These are phyloP conservation scores for Melanomma pulvis-pyrius DNA, from an alignment of 495 filamentous ascomycete species.

Conservation along the genomic window DNA sequence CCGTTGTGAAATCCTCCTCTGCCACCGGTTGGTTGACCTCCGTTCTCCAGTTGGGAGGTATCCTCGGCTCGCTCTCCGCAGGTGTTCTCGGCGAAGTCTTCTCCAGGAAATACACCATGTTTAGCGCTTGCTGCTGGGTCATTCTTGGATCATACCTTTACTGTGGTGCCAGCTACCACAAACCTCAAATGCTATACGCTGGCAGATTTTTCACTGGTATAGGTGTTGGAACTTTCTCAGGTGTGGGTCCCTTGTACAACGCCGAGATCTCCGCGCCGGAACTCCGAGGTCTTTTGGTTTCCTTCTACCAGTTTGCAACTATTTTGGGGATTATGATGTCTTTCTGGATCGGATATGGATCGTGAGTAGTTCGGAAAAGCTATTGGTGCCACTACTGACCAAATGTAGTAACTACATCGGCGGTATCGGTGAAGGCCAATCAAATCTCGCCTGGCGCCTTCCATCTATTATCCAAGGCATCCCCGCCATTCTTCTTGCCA, in stretches of 20 bases:
- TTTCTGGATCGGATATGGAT: conserved; percentile 30
- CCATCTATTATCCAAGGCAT: conserved; percentile 39
- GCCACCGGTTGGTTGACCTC: neutral
- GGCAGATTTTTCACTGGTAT: conserved; percentile 6
- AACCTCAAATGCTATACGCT: neutral
- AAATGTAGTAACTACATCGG: conserved; percentile 13
- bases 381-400: neutral
- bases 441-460: conserved; percentile 36
- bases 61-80: neutral
- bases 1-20: neutral
- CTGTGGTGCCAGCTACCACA: neutral
- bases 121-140: neutral
- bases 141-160: neutral
- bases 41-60: neutral
- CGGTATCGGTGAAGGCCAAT: conserved; percentile 1
- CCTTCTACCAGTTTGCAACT: conserved; percentile 14
- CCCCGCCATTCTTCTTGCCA: conserved; percentile 36
- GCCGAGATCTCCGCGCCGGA: conserved; percentile 18
- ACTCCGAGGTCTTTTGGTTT: conserved; percentile 10
- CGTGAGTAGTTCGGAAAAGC: neutral
- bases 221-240: neutral
- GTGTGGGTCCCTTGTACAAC: conserved; percentile 17
- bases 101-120: neutral
- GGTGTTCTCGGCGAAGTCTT: neutral
- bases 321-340: conserved; percentile 10